phyloP scores from a whole-genome alignment of 331 rosid species.

The Phaseolus coccineus region DNA sequence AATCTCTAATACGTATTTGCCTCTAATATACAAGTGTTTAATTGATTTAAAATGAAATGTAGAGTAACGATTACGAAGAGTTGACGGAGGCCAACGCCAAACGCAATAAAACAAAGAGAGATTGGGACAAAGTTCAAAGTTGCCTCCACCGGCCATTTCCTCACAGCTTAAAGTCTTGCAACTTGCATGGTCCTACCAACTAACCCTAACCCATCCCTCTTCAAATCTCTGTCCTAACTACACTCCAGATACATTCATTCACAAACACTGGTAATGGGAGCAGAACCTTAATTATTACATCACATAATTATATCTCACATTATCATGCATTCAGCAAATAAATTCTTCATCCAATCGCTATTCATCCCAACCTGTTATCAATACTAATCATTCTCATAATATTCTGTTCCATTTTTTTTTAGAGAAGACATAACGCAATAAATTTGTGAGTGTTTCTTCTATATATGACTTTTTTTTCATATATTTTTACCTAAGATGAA shows the following conservation, averaged over 20 bases:
- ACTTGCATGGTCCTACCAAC: slow-evolving; percentile 45
- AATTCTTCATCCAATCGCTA: too few relatives aligned
- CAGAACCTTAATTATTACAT: slow-evolving; percentile 36
- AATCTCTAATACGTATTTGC: too few relatives aligned
- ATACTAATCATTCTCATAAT: too few relatives aligned
- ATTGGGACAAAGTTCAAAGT: slow-evolving; percentile 29
- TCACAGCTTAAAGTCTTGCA: slow-evolving; percentile 36
- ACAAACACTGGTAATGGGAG: slow-evolving; percentile 5
- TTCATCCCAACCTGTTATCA: too few relatives aligned
- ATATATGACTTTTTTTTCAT: too few relatives aligned
- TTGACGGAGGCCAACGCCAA: slow-evolving; percentile 10
- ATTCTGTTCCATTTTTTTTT: too few relatives aligned
- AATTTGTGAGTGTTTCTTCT: too few relatives aligned
- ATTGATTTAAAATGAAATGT: neutral
- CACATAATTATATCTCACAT: neutral
- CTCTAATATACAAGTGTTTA: too few relatives aligned
- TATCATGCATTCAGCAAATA: neutral
- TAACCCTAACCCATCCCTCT: slow-evolving; percentile 33
- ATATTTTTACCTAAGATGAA: too few relatives aligned
- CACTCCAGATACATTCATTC: slow-evolving; percentile 35
- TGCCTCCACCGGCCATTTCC: neutral
- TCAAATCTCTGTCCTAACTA: slow-evolving; percentile 44
- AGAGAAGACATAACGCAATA: too few relatives aligned
- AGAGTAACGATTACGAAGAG: slow-evolving; percentile 32
- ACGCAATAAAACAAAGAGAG: slow-evolving; percentile 1